phyloP scores from a whole-genome alignment of 306 rosid genomes.

The Trifolium fragiferum region DNA sequence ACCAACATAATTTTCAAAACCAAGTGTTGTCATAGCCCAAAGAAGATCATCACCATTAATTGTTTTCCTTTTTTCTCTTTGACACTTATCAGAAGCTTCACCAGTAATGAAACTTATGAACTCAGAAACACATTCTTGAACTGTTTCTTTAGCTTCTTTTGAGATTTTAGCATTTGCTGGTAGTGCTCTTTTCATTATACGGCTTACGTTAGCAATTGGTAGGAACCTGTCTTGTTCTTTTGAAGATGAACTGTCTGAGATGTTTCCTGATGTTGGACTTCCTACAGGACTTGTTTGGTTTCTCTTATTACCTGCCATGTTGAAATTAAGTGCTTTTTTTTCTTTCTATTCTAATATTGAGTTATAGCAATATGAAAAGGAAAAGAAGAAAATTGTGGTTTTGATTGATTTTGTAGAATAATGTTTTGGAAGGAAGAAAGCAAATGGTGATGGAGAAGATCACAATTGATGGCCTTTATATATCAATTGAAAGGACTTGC shows the following conservation, averaged over 20 bases:
- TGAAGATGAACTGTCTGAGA: slow-evolving; percentile 59
- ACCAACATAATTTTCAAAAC: slow-evolving; percentile 78
- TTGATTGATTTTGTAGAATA: slow-evolving; percentile 29
- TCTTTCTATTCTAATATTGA: not conserved
- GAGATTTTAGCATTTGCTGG: slow-evolving; percentile 87
- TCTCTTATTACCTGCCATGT: slow-evolving; percentile 68
- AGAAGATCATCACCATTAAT: slow-evolving; percentile 87
- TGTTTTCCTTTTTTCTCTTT: slow-evolving; percentile 82
- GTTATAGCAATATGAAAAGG: not conserved
- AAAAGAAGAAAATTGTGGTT: slow-evolving; percentile 39
- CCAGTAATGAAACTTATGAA: slow-evolving; percentile 92
- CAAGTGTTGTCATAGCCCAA: slow-evolving; percentile 91
- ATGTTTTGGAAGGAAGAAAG: slow-evolving; percentile 40
- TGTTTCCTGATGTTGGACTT: slow-evolving; percentile 73
- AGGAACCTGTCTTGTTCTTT: slow-evolving; percentile 87
- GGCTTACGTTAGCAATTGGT: slow-evolving; percentile 87
- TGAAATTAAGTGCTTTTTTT: not conserved
- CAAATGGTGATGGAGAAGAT: slow-evolving; percentile 39
- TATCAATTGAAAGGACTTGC: slow-evolving; percentile 28
- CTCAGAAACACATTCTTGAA: slow-evolving; percentile 90
- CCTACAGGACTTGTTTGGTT: slow-evolving; percentile 68
- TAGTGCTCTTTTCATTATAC: slow-evolving; percentile 83
- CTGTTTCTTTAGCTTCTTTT: slow-evolving; percentile 83
- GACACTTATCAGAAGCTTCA: slow-evolving; percentile 93
- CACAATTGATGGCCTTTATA: slow-evolving; percentile 50